Evolutionary conservation across 192 early-diverging fungal species (phyloP).

Genomic region (Coemansia sp.): DNA sequence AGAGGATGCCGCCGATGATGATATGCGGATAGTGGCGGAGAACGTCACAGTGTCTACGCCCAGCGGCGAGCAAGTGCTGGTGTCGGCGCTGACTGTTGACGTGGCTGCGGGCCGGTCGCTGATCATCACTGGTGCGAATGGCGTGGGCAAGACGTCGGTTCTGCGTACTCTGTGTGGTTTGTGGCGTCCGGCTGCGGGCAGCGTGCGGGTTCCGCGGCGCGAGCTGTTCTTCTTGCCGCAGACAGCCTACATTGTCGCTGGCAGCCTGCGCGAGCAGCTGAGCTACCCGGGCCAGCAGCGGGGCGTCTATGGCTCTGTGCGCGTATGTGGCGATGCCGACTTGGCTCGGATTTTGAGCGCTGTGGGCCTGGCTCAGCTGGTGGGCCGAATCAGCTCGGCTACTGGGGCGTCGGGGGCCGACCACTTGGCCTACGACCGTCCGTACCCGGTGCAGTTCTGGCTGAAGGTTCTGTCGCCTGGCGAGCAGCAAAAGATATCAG

Average conservation of each 20-base stretch:
- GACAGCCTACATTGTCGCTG: constrained; percentile 63
- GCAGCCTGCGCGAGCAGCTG: constrained; percentile 69
- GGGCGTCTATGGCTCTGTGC: constrained; percentile 7
- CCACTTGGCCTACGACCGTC: constrained; percentile 33
- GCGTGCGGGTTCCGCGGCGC: constrained; percentile 30
- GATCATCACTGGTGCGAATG: constrained; percentile 77
- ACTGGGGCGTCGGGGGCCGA: not conserved
- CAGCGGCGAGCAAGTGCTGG: constrained; percentile 19
- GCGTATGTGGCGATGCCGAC: constrained; percentile 38
- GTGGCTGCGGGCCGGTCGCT: constrained; percentile 64
- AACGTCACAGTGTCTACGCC: constrained; percentile 42
- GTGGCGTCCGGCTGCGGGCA: constrained; percentile 68
- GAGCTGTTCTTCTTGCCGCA: constrained; percentile 74
- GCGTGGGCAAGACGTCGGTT: constrained; percentile 84
- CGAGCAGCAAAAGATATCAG: constrained; percentile 73
- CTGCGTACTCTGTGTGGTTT: constrained; percentile 77
- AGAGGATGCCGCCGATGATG: not conserved
- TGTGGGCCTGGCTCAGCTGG: constrained; percentile 37
- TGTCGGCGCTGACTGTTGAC: constrained; percentile 53
- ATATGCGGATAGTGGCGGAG: constrained; percentile 15
- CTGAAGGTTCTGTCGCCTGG: constrained; percentile 73
- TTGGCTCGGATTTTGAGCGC: constrained; percentile 14
- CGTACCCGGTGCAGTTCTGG: constrained; percentile 58
- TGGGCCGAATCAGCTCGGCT: constrained; percentile 15
- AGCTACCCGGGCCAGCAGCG: constrained; percentile 60